Percentiles rank a stretch among this genome's conserved stretches.
These are phyloP conservation scores for Takashimella koratensis DNA, from an alignment of 1,284 basidiomycete genomes.

Conservation along the genomic window DNA sequence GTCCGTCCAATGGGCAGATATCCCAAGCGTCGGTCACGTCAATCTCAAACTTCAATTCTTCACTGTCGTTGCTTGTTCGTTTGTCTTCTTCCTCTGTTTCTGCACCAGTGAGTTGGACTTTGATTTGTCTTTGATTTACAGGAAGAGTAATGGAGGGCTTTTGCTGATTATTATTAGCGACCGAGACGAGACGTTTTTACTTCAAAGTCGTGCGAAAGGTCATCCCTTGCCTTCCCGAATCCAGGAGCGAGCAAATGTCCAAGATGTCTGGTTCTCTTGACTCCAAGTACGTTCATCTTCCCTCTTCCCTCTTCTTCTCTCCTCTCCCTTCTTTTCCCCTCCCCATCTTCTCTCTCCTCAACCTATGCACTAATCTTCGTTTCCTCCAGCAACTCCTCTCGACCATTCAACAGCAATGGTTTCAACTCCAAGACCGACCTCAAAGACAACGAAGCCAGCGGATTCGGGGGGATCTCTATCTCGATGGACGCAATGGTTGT, in stretches of 20 bases:
- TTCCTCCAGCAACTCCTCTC: not conserved
- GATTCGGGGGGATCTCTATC: not conserved
- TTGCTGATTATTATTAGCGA: no score
- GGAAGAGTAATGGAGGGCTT: no score
- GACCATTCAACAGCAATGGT: no score
- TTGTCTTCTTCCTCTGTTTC: constrained; percentile 23
- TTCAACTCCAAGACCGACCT: no score
- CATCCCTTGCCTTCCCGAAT: constrained; percentile 9
- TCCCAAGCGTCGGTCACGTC: constrained; percentile 1
- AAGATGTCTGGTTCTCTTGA: not conserved
- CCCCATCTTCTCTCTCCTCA: no score
- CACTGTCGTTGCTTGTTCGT: constrained; percentile 15
- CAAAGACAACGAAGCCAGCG: not conserved
- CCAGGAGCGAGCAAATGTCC: not conserved
- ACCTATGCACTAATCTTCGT: not conserved
- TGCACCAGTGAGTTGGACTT: constrained; percentile 11
- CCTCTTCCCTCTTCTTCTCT: not conserved
- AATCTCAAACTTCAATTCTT: constrained; percentile 15
- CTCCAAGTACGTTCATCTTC: not conserved
- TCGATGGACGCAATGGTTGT: not conserved
- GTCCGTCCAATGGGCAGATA: constrained; percentile 5
- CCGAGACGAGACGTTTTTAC: constrained; percentile 17
- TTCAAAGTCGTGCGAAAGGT: constrained; percentile 12
- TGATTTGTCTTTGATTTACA: no score
- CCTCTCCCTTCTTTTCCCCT: not conserved